Evolutionary conservation across 257 asterid species (phyloP), one percentile per base, ranked within the genome.

Genomic region (Solanum pimpinellifolium): DNA sequence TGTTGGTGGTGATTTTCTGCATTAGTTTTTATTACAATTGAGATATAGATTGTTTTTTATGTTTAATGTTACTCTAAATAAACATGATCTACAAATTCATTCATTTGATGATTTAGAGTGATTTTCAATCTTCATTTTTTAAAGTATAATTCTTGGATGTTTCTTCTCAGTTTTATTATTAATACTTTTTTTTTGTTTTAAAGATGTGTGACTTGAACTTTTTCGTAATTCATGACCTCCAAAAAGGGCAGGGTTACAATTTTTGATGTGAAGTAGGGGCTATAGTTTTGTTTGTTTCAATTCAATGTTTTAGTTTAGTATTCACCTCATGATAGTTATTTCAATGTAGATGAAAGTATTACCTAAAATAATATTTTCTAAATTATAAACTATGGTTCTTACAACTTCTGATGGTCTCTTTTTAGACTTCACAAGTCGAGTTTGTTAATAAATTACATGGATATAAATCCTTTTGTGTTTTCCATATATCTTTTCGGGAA

Each of bases 51-150:
- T 0, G 1, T 4, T 14, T 70, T 70, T 15, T 70, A 60, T 15
- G 9, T 7, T 0, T 2, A 1, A 46, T 1, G 52, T 46, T 4
- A 46, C 52, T 46, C 52, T 46, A 46, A 46, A 0, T 0, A 2
- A 12, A 12, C 52, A 46, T 5, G 2, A 46, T 46, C 9, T 35
- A 12, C 3, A 76, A 7, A 76, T 6, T 41, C 37, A 3, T 72
- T 39, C 83, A 6, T 41, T 76, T 44, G 11, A n/a, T n/a, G 21
- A 41, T 7, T 76, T 29, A 1, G 23, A 31, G 21, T n/a, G 60
- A 25, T 23, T n/a, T 76, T 23, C 13, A 3, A 21, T 76, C 83
- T n/a, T 76, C 18, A 9, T 42, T 76, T n/a, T 12, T 23, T 49
- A 12, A 23, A 13, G 31, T 74, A 74, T 15, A 21, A 74, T 21